Evolutionary conservation across 345 rosid species (phyloP).

Genomic region (Carallia pectinifolia): DNA sequence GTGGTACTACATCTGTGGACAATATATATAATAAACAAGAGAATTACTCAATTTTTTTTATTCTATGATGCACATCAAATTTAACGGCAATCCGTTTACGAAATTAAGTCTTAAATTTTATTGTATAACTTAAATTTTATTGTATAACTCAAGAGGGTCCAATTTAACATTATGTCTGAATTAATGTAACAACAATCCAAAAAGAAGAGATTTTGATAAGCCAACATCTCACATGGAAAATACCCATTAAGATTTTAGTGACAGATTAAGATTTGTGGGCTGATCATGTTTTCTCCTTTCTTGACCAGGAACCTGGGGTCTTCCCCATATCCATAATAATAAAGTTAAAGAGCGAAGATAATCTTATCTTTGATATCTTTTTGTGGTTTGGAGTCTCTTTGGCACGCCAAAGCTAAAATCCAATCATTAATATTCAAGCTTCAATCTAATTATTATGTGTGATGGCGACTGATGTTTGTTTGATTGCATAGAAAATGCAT

Average conservation of each 20-base stretch:
- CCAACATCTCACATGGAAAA: slow-evolving; percentile 7
- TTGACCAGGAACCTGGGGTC: slow-evolving; percentile 8
- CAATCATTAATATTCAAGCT: slow-evolving; percentile 27
- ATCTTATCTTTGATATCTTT: neutral
- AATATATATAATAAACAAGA: too few species aligned
- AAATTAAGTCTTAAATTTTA: too few species aligned
- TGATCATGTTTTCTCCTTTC: slow-evolving; percentile 1
- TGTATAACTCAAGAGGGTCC: too few species aligned
- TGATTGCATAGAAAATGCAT: slow-evolving; percentile 26
- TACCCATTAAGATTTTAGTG: slow-evolving; percentile 22
- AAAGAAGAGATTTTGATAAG: neutral
- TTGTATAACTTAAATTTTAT: too few species aligned
- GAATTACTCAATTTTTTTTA: too few species aligned
- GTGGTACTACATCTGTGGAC: too few species aligned
- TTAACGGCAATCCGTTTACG: too few species aligned
- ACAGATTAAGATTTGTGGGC: slow-evolving; percentile 25
- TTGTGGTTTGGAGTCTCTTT: slow-evolving; percentile 16
- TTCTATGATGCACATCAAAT: too few species aligned
- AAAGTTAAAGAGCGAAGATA: neutral
- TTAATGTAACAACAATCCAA: neutral
- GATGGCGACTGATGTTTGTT: slow-evolving; percentile 21
- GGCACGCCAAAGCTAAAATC: slow-evolving; percentile 30
- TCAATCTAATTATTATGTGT: slow-evolving; percentile 2
- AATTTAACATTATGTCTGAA: too few species aligned
- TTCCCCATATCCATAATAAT: slow-evolving; percentile 7